Evolutionary conservation across 345 rosid species (phyloP).

Genomic region (Adansonia digitata): DNA sequence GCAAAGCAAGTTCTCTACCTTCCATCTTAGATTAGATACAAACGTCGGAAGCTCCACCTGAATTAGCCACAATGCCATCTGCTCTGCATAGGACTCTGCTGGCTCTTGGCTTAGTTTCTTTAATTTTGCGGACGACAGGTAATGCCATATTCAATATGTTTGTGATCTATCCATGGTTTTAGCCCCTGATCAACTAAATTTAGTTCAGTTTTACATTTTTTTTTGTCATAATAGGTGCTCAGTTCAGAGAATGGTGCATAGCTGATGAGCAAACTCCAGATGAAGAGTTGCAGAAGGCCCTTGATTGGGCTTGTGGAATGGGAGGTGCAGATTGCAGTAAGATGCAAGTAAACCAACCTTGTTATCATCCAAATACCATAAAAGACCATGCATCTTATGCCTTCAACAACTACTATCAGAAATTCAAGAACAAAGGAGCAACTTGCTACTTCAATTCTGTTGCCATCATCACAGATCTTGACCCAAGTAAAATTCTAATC

Average conservation of each 20-base stretch:
- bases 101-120: slow-evolving; percentile 15
- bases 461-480: slow-evolving; percentile 53
- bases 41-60: not conserved
- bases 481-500: slow-evolving; percentile 40
- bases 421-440: slow-evolving; percentile 54
- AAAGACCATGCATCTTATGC: slow-evolving; percentile 56
- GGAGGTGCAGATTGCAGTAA: slow-evolving; percentile 55
- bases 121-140: slow-evolving; percentile 27
- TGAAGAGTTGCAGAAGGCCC: slow-evolving; percentile 44
- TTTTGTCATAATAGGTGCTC: slow-evolving; percentile 23
- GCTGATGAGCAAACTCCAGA: slow-evolving; percentile 61
- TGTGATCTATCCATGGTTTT: not conserved
- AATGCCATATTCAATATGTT: not conserved
- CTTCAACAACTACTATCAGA: slow-evolving; percentile 58
- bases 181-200: not conserved
- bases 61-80: slow-evolving; percentile 19
- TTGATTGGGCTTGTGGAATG: slow-evolving; percentile 62
- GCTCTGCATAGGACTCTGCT: slow-evolving; percentile 9
- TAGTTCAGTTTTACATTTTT: not conserved
- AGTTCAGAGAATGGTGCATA: slow-evolving; percentile 59
- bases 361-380: slow-evolving; percentile 40
- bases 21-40: not conserved
- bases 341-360: slow-evolving; percentile 36
- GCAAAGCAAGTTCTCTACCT: not conserved
- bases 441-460: slow-evolving; percentile 59